Conservation (phyloP, 2,329 filamentous ascomycete genomes). For the Drechslerella dactyloides region DNA sequence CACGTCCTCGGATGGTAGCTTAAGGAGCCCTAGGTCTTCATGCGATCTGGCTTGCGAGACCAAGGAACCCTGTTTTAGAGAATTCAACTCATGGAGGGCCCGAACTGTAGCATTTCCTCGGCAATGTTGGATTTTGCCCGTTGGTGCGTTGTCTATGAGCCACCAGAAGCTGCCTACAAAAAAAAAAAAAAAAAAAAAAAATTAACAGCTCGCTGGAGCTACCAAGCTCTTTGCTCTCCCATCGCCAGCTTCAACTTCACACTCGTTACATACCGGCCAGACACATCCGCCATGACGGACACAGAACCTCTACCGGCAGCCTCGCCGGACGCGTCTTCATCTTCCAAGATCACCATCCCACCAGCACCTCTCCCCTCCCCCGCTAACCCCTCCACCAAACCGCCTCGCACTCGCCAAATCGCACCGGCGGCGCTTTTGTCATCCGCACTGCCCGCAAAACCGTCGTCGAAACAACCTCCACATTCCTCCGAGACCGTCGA, state of each 20-base stretch:
- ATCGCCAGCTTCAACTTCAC: constrained; percentile 9
- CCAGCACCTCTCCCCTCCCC: constrained; percentile 25
- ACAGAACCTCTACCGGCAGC: neutral
- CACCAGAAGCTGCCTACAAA: neutral
- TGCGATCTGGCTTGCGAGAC: too few species aligned
- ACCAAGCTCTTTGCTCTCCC: neutral
- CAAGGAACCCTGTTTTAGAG: too few species aligned
- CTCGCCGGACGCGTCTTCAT: neutral
- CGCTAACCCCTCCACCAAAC: constrained; percentile 40
- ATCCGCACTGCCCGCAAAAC: constrained; percentile 36
- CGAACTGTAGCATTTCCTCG: too few species aligned
- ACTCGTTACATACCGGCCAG: neutral
- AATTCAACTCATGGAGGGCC: too few species aligned
- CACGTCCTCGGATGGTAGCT: too few species aligned
- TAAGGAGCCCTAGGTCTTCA: too few species aligned
- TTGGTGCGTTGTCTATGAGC: constrained; percentile 21
- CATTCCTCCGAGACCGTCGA: neutral
- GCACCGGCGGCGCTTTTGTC: constrained; percentile 37
- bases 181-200: too few species aligned
- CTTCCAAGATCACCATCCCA: constrained; percentile 20
- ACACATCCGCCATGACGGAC: constrained; percentile 15
- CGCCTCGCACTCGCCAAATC: constrained; percentile 36
- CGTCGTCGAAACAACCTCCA: constrained; percentile 24
- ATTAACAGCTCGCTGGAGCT: constrained; percentile 11
- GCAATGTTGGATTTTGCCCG: constrained; percentile 7